phyloP scores from a whole-genome alignment of 352 stramenopile species.

The Phytophthora pini region DNA sequence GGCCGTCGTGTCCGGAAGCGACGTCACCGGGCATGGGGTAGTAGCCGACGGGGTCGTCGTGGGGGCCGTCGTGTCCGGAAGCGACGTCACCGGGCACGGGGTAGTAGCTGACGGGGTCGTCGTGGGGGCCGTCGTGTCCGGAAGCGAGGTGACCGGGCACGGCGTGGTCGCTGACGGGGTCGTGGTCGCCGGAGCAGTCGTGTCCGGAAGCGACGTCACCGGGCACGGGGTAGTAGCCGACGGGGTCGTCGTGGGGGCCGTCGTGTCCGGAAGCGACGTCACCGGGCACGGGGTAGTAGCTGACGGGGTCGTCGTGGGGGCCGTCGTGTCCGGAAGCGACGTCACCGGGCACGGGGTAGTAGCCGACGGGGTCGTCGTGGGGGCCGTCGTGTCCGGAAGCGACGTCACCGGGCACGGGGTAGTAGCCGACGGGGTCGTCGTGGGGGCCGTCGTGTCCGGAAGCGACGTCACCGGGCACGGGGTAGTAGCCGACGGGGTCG shows the following conservation, averaged over 20 bases:
- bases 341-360: background rate
- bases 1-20: background rate
- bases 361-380: background rate
- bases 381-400: constrained; percentile 10
- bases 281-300: constrained; percentile 8
- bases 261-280: constrained; percentile 11
- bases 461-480: too few species aligned
- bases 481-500: too few species aligned
- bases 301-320: background rate
- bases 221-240: background rate
- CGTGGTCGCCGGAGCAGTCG: background rate
- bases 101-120: too few species aligned
- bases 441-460: too few species aligned
- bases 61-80: too few species aligned
- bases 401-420: background rate
- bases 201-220: too few species aligned
- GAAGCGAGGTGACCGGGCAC: constrained; percentile 13
- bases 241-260: too few species aligned
- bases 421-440: background rate
- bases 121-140: background rate
- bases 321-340: too few species aligned
- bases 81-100: too few species aligned
- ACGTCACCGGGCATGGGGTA: constrained; percentile 7
- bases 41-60: too few species aligned
- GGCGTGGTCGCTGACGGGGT: background rate